These are phyloP conservation scores for Panus rudis DNA, from an alignment of 768 basidiomycete species.

Conservation along the genomic window DNA sequence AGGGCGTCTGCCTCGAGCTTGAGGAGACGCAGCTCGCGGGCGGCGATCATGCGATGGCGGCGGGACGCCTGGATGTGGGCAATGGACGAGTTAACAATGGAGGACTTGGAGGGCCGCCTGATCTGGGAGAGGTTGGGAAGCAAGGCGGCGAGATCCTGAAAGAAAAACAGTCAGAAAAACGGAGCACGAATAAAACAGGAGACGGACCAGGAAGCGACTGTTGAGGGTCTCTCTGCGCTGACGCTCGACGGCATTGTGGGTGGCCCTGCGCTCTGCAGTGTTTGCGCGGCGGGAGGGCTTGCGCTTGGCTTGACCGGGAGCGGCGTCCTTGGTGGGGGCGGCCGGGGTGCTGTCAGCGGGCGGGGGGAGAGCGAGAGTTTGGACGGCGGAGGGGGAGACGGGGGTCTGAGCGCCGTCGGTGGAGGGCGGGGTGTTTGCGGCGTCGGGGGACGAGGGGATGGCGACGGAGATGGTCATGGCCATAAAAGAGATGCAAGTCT, in stretches of 20 bases:
- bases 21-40: conserved; percentile 72
- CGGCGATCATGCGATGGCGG: conserved; percentile 73
- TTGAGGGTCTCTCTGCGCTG: conserved; percentile 91
- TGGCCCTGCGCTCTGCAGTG: conserved; percentile 92
- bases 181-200: conserved; percentile 9
- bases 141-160: conserved; percentile 84
- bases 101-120: conserved; percentile 91
- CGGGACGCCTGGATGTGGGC: conserved; percentile 80
- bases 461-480: conserved; percentile 34
- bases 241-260: conserved; percentile 96
- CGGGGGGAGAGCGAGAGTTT: conserved; percentile 29
- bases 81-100: conserved; percentile 95
- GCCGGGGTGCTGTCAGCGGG: conserved; percentile 20
- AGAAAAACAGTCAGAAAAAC: conserved; percentile 9
- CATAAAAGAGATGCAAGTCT: conserved; percentile 16
- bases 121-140: conserved; percentile 88
- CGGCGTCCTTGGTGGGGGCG: conserved; percentile 11
- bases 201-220: conserved; percentile 75
- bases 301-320: conserved; percentile 49
- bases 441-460: conserved; percentile 33
- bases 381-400: conserved; percentile 32
- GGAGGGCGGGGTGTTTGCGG: conserved; percentile 33
- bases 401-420: conserved; percentile 43
- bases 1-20: conserved; percentile 82
- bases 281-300: conserved; percentile 88